Percentiles rank a stretch among this genome's conserved stretches.
phyloP scores from a whole-genome alignment of 345 rosid species.

The Citrus reticulata region DNA sequence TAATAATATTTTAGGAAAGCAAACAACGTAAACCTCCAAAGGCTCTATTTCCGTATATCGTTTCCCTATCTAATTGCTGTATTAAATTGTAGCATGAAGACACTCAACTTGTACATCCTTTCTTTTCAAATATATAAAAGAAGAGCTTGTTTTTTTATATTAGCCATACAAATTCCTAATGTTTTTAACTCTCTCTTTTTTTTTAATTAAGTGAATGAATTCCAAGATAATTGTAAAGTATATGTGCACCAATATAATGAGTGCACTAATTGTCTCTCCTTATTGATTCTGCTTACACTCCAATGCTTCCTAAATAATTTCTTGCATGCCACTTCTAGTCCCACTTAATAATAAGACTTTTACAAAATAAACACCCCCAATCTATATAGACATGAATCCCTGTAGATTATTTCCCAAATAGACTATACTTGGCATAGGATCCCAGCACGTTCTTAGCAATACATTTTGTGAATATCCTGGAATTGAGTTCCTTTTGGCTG shows the following conservation, averaged over 20 bases:
- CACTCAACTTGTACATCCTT: neutral
- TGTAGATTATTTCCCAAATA: too few species aligned
- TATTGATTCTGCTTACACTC: too few species aligned
- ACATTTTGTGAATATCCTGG: neutral
- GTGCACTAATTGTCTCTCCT: too few species aligned
- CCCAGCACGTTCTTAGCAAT: too few species aligned
- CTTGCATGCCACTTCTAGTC: too few species aligned
- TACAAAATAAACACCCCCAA: too few species aligned
- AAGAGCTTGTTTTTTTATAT: neutral
- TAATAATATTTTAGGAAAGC: neutral
- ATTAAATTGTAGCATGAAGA: neutral
- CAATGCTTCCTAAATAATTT: too few species aligned
- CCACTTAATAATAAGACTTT: too few species aligned
- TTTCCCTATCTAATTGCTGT: neutral
- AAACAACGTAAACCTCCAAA: neutral
- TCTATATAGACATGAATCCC: too few species aligned
- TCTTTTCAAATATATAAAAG: neutral
- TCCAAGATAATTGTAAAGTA: too few species aligned
- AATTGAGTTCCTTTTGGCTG: neutral
- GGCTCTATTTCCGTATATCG: neutral
- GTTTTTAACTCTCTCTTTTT: neutral
- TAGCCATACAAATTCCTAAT: neutral
- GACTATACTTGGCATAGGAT: too few species aligned
- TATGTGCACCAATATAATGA: too few species aligned
- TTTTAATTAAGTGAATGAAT: neutral